phyloP scores from a whole-genome alignment of 257 asterid genomes.

The Eustoma russellianum region DNA sequence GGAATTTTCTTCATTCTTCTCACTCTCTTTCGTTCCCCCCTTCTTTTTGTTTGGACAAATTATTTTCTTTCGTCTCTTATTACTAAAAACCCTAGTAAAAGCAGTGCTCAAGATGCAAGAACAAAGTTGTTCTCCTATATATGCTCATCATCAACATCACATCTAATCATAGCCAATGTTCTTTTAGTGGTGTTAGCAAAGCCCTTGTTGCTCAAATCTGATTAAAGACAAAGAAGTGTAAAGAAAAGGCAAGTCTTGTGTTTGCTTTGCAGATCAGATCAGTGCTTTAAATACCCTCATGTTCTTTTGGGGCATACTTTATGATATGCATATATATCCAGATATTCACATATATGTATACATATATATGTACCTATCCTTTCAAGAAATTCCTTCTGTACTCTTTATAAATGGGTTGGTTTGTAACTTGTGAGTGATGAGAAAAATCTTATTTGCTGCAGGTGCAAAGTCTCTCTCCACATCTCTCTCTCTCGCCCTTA shows the following conservation, averaged over 20 bases:
- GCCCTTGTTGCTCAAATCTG: conserved; percentile 2
- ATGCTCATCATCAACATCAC: too few relatives aligned
- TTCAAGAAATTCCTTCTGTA: background rate
- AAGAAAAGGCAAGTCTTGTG: conserved; percentile 14
- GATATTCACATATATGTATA: too few relatives aligned
- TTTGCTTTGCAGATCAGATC: conserved; percentile 5
- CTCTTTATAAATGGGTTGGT: conserved; percentile 17
- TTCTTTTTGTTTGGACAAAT: too few relatives aligned
- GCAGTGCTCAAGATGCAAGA: background rate
- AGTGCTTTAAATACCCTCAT: too few relatives aligned
- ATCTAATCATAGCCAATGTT: background rate
- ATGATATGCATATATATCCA: too few relatives aligned
- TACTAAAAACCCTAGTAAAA: conserved; percentile 30
- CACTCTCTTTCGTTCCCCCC: background rate
- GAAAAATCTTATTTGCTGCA: conserved; percentile 16
- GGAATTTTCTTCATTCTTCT: background rate
- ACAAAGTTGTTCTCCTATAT: conserved; percentile 1
- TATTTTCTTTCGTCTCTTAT: conserved; percentile 9
- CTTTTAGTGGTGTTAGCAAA: conserved; percentile 1
- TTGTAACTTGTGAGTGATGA: conserved; percentile 8
- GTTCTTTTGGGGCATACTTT: too few relatives aligned
- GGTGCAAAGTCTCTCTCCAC: conserved; percentile 26
- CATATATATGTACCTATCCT: too few relatives aligned
- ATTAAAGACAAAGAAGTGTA: background rate
- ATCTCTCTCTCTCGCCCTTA: conserved; percentile 22